Evolutionary conservation across 2,329 filamentous ascomycete species (phyloP), one percentile per base, ranked within the genome.

Genomic region (Colletotrichum sp.): DNA sequence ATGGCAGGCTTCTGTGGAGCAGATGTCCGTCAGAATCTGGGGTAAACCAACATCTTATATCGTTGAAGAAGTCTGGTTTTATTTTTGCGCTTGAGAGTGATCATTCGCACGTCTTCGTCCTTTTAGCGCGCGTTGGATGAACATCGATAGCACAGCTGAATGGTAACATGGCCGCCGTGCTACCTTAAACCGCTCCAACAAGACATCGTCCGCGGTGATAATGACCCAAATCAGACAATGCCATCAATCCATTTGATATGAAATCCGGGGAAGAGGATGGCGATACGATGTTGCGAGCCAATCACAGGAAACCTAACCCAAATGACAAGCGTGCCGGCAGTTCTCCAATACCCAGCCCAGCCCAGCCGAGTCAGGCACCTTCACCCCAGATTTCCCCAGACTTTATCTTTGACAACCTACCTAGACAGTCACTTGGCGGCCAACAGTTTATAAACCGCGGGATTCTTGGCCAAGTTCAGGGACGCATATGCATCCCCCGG

Each of bases 341-440:
- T 24, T 36, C 36, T 66, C 34, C 28, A 67, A 55, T 8, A 30
- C 2, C 12, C 26, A 61, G 34, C 30, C 34, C 64, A 24, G 60
- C 66, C 61, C 16, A 24, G 61, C 10, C 52, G 26, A 61, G 63
- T 60, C 63, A 67, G 21, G 21, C 48, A 15, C 32, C 16, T 26
- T 30, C 43, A 34, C 61, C 18, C 64, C 64, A 52, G 64, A 66
- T 52, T 66, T 24, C 61, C 63, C 70, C 69, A 43, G 43, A 67
- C 63, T 61, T 34, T 18, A 24, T 38, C 57, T 63, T 72, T 38
- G 43, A 30, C 34, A 52, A 24, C 16, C 28, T 66, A 28, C 7
- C 28, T 24, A 6, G 18, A 21, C 61, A n/a, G 28, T n/a, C 28
- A 4, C 43, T 28, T 28, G 36, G 48, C 34, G 38, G 21, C 58